Conservation (phyloP, 78 protist species). For the Chrysochromulina tobinii region DNA sequence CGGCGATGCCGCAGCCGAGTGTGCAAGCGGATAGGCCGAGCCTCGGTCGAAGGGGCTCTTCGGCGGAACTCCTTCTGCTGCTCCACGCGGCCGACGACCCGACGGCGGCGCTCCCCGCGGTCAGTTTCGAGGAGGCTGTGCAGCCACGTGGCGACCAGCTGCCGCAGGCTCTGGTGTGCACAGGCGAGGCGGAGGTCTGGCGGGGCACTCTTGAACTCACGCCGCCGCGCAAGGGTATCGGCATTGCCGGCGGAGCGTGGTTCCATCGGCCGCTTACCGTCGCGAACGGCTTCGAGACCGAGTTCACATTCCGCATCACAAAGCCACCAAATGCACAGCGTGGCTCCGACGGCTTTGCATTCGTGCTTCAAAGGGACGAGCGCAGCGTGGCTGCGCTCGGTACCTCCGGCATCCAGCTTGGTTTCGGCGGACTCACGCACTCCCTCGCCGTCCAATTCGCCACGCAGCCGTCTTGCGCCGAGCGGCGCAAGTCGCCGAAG, state of each 20-base stretch:
- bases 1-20: too few relatives aligned
- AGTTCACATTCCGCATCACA: neutral
- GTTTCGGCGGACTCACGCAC: neutral
- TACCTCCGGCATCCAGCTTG: neutral
- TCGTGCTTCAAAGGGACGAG: neutral
- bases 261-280: neutral
- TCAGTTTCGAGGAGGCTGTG: neutral
- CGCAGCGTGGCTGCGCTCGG: neutral
- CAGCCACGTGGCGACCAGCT: neutral
- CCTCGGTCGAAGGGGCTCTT: too few relatives aligned
- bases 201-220: neutral
- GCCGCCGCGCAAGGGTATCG: neutral
- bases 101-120: neutral
- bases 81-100: neutral
- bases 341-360: neutral
- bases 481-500: neutral
- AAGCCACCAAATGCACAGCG: neutral
- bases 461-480: neutral
- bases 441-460: neutral
- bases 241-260: neutral
- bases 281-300: neutral
- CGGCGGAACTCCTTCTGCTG: too few relatives aligned
- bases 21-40: too few relatives aligned
- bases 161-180: neutral
- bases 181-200: neutral